Conservation (phyloP, 805 yeast species). For the Metschnikowia lunata region DNA sequence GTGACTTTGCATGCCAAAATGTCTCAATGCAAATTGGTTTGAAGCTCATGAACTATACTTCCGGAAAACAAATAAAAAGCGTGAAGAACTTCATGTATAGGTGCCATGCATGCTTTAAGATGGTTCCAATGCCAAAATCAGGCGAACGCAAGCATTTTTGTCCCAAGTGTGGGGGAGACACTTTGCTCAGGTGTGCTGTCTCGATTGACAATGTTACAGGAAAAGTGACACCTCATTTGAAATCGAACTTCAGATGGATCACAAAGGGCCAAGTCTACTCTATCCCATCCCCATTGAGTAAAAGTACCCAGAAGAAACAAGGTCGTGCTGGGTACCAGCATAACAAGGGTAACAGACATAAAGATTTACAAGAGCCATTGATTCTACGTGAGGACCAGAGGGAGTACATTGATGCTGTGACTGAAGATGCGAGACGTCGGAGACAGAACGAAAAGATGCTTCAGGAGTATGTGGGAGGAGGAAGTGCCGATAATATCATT, state of each 20-base stretch:
- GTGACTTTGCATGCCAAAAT: constrained; percentile 97
- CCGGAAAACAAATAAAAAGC: constrained; percentile 80
- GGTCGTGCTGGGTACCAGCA: constrained; percentile 83
- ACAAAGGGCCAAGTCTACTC: constrained; percentile 81
- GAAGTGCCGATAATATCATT: constrained; percentile 77
- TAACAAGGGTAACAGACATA: constrained; percentile 55
- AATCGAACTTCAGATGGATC: constrained; percentile 90
- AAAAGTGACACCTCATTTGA: constrained; percentile 78
- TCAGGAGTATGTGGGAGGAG: constrained; percentile 92
- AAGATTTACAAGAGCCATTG: constrained; percentile 46
- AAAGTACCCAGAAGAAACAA: constrained; percentile 60
- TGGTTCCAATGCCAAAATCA: constrained; percentile 72
- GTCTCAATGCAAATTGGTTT: constrained; percentile 88
- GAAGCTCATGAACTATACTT: constrained; percentile 74
- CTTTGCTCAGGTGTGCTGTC: constrained; percentile 86
- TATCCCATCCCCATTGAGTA: constrained; percentile 83
- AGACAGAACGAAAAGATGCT: constrained; percentile 80
- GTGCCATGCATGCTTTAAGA: constrained; percentile 93
- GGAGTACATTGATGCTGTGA: constrained; percentile 83
- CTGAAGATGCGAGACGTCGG: constrained; percentile 83
- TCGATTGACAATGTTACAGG: constrained; percentile 78
- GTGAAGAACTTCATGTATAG: constrained; percentile 90
- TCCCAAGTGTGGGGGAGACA: constrained; percentile 91
- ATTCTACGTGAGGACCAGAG: constrained; percentile 86
- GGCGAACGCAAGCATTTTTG: constrained; percentile 85